phyloP scores from a whole-genome alignment of 345 rosid genomes.

The Ceriops tagal region DNA sequence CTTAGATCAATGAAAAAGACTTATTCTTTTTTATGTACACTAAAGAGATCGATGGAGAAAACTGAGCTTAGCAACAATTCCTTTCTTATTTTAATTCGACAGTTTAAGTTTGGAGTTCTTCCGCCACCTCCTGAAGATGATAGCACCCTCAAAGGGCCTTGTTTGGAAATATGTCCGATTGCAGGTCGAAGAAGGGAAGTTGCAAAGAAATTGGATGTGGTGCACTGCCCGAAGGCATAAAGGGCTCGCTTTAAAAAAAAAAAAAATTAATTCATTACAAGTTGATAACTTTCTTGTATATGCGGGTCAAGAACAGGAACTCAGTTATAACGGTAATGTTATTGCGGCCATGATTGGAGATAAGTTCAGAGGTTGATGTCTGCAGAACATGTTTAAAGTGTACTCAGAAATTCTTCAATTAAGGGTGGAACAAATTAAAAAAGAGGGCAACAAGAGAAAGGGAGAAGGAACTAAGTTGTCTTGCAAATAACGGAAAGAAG shows the following conservation, averaged over 20 bases:
- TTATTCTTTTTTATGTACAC: background rate
- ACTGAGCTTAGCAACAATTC: background rate
- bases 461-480: no score
- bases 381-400: no score
- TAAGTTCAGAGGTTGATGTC: no score
- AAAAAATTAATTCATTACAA: no score
- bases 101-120: conserved; percentile 78
- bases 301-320: no score
- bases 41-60: background rate
- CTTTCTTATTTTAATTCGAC: conserved; percentile 15
- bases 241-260: background rate
- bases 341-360: no score
- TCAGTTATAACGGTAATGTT: no score
- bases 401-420: no score
- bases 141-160: conserved; percentile 55
- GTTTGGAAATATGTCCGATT: conserved; percentile 68
- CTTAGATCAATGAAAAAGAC: background rate
- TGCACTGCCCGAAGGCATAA: conserved; percentile 63
- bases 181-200: conserved; percentile 41
- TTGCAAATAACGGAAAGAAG: no score
- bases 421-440: no score
- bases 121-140: conserved; percentile 63
- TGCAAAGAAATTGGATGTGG: conserved; percentile 3
- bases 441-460: no score
- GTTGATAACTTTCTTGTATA: no score